Evolutionary conservation across 2,329 filamentous ascomycete genomes (phyloP), one percentile per base, ranked within the genome.

Genomic region (Penicillium olsonii): DNA sequence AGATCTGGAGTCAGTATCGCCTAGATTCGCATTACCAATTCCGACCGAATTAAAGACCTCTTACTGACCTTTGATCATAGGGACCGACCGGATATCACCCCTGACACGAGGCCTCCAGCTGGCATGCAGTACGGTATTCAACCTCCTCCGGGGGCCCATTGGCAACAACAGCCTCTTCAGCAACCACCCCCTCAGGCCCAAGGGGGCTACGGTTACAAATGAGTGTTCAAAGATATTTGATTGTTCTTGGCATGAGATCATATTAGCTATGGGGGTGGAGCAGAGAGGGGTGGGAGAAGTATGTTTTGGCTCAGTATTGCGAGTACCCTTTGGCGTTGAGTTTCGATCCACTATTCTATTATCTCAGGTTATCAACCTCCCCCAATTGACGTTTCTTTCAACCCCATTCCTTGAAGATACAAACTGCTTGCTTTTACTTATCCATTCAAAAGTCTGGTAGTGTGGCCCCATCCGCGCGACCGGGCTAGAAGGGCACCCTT

Each of bases 11-110:
- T 72, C 59, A 35, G 60, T 15, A 24, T 11, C 22, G 17, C 17
- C 26, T 31, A 19, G 5, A 35, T 3, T 34, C 19, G 18, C 8
- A 37, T 6, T 8, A 9, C 17, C 31, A 26, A 6, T 37, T 40
- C 11, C 9, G 40, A 29, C 22, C 14, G 1, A 9, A 14, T 6
- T 17, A 19, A 34, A n/a, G 15, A 15, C 10, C 5, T 22, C 18
- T 22, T 45, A 47, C 49, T 50, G 22, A 54, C 26, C n/a, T 38
- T n/a, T 18, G 22, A 26, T 17, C 18, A 0, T 5, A 71, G 69
- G 35, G 65, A 67, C 40, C 68, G 69, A 2, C 68, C 68, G 31
- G 69, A 72, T 48, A 70, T 72, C 24, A 72, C 63, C 2, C 69
- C 69, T 10, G 59, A 66, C 1, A 71, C 69, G 15, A 48, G 66